Conservation (phyloP, 805 yeast genomes). For the Jamesozyma jinghongensis region DNA sequence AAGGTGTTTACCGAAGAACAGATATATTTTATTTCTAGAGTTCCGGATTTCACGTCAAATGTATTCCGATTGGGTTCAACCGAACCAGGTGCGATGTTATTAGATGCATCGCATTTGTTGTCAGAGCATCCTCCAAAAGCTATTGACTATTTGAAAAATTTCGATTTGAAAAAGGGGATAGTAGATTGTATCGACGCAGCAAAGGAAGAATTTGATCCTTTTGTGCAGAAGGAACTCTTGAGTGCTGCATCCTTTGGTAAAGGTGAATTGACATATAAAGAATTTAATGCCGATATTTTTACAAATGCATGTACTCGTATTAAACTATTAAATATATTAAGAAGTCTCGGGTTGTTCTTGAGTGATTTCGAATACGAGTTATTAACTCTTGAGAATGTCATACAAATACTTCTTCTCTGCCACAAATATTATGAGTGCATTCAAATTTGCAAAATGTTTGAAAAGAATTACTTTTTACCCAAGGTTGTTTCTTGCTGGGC, state of each 20-base stretch:
- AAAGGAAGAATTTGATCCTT: slow-evolving; percentile 62
- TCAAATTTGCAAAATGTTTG: slow-evolving; percentile 45
- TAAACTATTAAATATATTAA: slow-evolving; percentile 60
- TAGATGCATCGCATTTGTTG: slow-evolving; percentile 67
- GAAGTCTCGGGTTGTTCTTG: slow-evolving; percentile 57
- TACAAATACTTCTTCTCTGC: slow-evolving; percentile 49
- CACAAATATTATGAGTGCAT: slow-evolving; percentile 54
- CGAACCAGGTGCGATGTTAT: slow-evolving; percentile 68
- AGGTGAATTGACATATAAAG: slow-evolving; percentile 39
- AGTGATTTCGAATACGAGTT: slow-evolving; percentile 46
- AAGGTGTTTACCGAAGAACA: slow-evolving; percentile 50
- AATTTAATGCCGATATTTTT: slow-evolving; percentile 51
- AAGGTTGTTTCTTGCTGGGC: slow-evolving; percentile 73
- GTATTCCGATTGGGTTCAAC: slow-evolving; percentile 78
- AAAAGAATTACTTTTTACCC: slow-evolving; percentile 35
- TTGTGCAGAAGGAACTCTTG: slow-evolving; percentile 71
- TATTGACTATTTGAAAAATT: slow-evolving; percentile 57
- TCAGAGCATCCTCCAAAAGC: slow-evolving; percentile 69
- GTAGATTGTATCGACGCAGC: slow-evolving; percentile 67
- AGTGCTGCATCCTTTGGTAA: slow-evolving; percentile 86
- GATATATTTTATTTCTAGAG: slow-evolving; percentile 56
- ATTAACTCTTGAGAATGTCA: slow-evolving; percentile 48
- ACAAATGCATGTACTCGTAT: slow-evolving; percentile 52
- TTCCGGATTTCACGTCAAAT: slow-evolving; percentile 45
- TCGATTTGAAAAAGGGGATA: slow-evolving; percentile 52